Conservation (phyloP, 2,329 filamentous ascomycete species). For the Aspergillus sp. region DNA sequence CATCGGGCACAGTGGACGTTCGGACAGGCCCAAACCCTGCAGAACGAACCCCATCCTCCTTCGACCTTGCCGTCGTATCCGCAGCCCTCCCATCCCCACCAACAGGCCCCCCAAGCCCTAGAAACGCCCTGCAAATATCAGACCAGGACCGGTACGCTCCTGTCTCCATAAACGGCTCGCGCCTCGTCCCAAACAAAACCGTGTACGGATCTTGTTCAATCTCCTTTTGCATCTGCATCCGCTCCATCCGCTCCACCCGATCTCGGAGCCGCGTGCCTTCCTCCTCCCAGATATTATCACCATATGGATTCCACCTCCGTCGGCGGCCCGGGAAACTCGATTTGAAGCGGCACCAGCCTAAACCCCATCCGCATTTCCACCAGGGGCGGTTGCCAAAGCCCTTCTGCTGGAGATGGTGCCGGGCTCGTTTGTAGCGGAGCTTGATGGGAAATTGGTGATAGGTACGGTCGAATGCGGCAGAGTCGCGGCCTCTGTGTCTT, state of each 20-base stretch:
- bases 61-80: neutral
- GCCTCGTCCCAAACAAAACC: slow-evolving; percentile 31
- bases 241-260: slow-evolving; percentile 27
- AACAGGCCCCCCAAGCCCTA: slow-evolving; percentile 10
- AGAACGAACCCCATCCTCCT: too few species aligned
- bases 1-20: too few species aligned
- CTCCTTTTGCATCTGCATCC: slow-evolving; percentile 24
- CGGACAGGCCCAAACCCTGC: too few species aligned
- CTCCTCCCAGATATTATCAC: slow-evolving; percentile 14
- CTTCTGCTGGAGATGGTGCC: neutral
- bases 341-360: slow-evolving; percentile 2
- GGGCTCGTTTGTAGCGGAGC: neutral
- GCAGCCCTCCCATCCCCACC: neutral
- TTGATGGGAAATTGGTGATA: too few species aligned
- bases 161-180: slow-evolving; percentile 16
- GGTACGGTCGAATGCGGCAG: too few species aligned
- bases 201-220: slow-evolving; percentile 31
- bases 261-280: slow-evolving; percentile 14
- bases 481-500: too few species aligned
- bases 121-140: slow-evolving; percentile 22
- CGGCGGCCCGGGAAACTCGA: too few species aligned
- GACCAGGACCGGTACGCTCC: slow-evolving; percentile 19
- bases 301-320: too few species aligned
- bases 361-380: slow-evolving; percentile 11
- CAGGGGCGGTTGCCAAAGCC: slow-evolving; percentile 2